phyloP scores from a whole-genome alignment of 2,329 filamentous ascomycete species.

The Trichoderma sp. region DNA sequence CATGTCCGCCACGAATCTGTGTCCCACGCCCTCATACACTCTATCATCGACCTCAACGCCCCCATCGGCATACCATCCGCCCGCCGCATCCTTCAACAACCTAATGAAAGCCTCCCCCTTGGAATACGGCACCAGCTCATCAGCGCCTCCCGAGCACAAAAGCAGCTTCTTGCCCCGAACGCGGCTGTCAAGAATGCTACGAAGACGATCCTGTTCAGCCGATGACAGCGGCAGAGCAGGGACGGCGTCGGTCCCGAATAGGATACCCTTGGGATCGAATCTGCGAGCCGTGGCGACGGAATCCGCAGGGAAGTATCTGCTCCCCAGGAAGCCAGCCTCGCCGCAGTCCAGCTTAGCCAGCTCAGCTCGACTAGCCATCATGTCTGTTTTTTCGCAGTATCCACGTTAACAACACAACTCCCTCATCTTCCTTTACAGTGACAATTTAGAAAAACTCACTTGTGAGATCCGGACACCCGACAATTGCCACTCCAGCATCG shows the following conservation, averaged over 20 bases:
- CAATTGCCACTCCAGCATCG: constrained; percentile 75
- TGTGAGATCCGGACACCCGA: constrained; percentile 89
- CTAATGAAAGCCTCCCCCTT: constrained; percentile 63
- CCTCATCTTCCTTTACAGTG: not conserved
- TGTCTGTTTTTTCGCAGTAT: constrained; percentile 40
- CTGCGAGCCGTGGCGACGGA: constrained; percentile 66
- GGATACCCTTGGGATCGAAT: constrained; percentile 74
- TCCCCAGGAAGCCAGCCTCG: constrained; percentile 72
- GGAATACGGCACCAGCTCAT: constrained; percentile 73
- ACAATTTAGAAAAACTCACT: constrained; percentile 47
- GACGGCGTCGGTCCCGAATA: constrained; percentile 60
- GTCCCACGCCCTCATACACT: constrained; percentile 69
- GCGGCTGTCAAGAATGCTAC: constrained; percentile 50
- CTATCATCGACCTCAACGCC: constrained; percentile 65
- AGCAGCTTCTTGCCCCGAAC: constrained; percentile 67
- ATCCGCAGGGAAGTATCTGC: constrained; percentile 72
- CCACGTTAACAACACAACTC: not conserved
- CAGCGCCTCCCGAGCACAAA: constrained; percentile 66
- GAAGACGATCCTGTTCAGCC: constrained; percentile 50
- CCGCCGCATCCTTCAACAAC: constrained; percentile 60
- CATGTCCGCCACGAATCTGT: constrained; percentile 72
- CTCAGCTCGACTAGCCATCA: constrained; percentile 79
- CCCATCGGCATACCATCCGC: constrained; percentile 58
- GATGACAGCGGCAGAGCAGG: constrained; percentile 39
- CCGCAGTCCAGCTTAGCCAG: constrained; percentile 61